Evolutionary conservation across 2,329 filamentous ascomycete species (phyloP), one percentile per base, ranked within the genome.

Genomic region (Claviceps sp.): DNA sequence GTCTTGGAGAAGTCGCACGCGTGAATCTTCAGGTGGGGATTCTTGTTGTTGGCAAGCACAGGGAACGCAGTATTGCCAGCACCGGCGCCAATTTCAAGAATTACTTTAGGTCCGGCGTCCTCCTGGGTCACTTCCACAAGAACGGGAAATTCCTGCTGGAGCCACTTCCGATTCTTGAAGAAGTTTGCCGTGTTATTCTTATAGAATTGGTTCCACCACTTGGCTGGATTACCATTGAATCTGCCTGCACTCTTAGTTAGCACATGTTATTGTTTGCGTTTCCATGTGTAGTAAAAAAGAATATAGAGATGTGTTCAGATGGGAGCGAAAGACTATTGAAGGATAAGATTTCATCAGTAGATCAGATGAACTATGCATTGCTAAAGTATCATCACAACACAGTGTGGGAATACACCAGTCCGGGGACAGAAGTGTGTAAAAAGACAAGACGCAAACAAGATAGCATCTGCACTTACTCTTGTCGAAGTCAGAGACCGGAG

Each of bases 201-300:
- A 75, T 98, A 98, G 71, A 98, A 98, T 52, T 86, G 72, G 63
- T 98, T 93, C 93, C 93, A 98, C 88, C 89, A 97, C 68, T 89
- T 95, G 56, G 88, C 90, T 0, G 93, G 93, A 58, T 94, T 81
- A 46, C 77, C 74, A 66, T 96, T 97, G 74, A 96, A 96, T 59
- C 89, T 86, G 61, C 73, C 82, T 86, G 62, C 61, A 54, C 50
- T 57, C 44, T 51, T 51, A 53, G 69, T 79, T 67, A 77, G 74
- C 64, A 49, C 16, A 42, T 51, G 37, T 11, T 26, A 20, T 14
- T 55, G 54, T 45, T 40, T 14, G 14, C 20, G n/a, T 2, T 14
- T 46, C 3, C 11, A 13, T 41, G 5, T 38, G 38, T n/a, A 36
- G 18, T 16, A 16, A 9, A 55, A 20, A 52, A 51, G 51, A 41